phyloP scores from a whole-genome alignment of 257 asterid species.

The Osmanthus fragrans region DNA sequence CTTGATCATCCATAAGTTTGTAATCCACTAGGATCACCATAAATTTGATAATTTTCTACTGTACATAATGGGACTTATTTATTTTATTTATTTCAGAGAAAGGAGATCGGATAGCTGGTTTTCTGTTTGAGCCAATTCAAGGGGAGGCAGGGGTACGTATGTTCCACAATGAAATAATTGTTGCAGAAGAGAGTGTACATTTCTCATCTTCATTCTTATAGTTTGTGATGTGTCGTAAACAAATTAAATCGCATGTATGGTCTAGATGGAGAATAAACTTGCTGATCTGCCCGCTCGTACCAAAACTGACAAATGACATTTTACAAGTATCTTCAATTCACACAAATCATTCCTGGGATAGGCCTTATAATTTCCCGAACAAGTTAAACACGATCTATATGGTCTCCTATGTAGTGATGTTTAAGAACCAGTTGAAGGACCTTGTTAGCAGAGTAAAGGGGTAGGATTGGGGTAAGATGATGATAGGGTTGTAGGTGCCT shows the following conservation, averaged over 20 bases:
- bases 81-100: conserved; percentile 55
- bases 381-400: not conserved
- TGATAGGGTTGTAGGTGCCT: too few relatives aligned
- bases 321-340: not conserved
- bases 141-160: conserved; percentile 99
- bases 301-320: not conserved
- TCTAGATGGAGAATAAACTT: not conserved
- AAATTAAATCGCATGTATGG: not conserved
- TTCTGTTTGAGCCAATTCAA: conserved; percentile 96
- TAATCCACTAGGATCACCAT: not conserved
- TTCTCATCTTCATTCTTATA: conserved; percentile 9
- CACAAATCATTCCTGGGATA: not conserved
- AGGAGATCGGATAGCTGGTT: conserved; percentile 88
- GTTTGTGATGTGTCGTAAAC: not conserved
- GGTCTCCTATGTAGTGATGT: conserved; percentile 6
- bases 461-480: not conserved
- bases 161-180: conserved; percentile 22
- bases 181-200: not conserved
- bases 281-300: conserved; percentile 5
- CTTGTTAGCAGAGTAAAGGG: not conserved
- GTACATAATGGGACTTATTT: conserved; percentile 13
- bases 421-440: not conserved
- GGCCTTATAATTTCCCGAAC: conserved; percentile 11
- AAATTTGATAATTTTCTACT: not conserved
- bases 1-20: not conserved